Evolutionary conservation across 257 asterid species (phyloP).

Genomic region (Vinca minor): DNA sequence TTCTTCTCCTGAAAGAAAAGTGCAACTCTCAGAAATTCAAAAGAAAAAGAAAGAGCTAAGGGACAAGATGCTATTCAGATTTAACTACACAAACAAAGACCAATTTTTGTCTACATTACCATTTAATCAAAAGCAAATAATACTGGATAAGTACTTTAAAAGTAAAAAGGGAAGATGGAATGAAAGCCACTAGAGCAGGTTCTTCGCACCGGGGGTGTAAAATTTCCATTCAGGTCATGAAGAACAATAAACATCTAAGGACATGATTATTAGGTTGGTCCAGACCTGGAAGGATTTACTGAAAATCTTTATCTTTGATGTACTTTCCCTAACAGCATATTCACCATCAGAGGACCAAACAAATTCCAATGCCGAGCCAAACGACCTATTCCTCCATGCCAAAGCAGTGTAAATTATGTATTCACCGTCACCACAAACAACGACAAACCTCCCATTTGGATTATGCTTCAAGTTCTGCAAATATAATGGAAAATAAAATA

Average conservation of each 20-base stretch:
- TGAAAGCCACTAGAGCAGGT: neutral
- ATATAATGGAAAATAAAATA: neutral
- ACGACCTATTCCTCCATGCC: constrained; percentile 33
- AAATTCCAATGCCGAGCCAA: constrained; percentile 88
- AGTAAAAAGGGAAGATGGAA: neutral
- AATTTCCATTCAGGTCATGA: neutral
- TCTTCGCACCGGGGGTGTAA: neutral
- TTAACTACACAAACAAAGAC: neutral
- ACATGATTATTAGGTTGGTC: neutral
- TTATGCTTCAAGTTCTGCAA: constrained; percentile 89
- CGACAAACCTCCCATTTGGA: constrained; percentile 96
- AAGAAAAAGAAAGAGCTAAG: neutral
- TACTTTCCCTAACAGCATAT: constrained; percentile 95
- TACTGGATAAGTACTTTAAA: neutral
- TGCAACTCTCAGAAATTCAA: neutral
- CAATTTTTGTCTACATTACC: neutral
- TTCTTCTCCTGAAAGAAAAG: constrained; percentile 65
- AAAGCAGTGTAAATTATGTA: constrained; percentile 89
- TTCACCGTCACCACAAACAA: constrained; percentile 97
- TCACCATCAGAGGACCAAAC: constrained; percentile 99
- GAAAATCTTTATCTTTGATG: constrained; percentile 78
- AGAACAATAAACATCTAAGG: neutral
- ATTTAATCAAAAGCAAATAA: constrained; percentile 8
- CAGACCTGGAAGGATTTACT: constrained; percentile 73
- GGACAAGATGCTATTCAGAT: too few relatives aligned